Evolutionary conservation across 768 basidiomycete genomes (phyloP).

Genomic region (Paxillus involutus): DNA sequence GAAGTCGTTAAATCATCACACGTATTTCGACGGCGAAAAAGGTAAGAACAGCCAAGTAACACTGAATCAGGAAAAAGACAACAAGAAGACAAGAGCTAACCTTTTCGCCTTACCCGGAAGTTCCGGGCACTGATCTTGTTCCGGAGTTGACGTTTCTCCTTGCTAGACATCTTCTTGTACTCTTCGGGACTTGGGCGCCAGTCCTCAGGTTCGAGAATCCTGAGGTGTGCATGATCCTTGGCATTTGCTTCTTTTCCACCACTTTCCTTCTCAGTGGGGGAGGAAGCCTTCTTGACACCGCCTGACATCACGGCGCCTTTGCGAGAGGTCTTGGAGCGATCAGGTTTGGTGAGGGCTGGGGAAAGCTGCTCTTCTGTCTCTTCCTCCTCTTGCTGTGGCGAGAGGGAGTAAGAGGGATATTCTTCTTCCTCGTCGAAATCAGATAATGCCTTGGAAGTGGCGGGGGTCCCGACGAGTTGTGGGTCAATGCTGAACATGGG

Average conservation of each 20-base stretch:
- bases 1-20: neutral
- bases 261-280: constrained; percentile 34
- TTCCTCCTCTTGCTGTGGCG: constrained; percentile 27
- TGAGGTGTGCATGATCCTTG: constrained; percentile 26
- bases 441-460: constrained; percentile 43
- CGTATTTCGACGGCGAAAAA: neutral
- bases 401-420: neutral
- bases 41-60: neutral
- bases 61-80: neutral
- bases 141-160: constrained; percentile 93
- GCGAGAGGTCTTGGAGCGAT: constrained; percentile 54
- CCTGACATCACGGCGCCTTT: constrained; percentile 73
- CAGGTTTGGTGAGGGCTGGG: constrained; percentile 35
- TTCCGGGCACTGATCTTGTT: constrained; percentile 98
- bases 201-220: constrained; percentile 51
- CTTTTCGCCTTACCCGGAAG: constrained; percentile 93
- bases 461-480: constrained; percentile 69
- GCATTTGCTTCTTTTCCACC: constrained; percentile 15
- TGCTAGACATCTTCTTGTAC: constrained; percentile 91
- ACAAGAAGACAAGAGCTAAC: constrained; percentile 35
- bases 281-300: constrained; percentile 64
- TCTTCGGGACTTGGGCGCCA: constrained; percentile 90
- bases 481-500: constrained; percentile 63
- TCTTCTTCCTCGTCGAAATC: constrained; percentile 40
- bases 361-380: constrained; percentile 32